Percentiles rank a stretch among this genome's conserved stretches.
phyloP scores from a whole-genome alignment of 306 rosid genomes.

The Pterocarpus macrocarpus region DNA sequence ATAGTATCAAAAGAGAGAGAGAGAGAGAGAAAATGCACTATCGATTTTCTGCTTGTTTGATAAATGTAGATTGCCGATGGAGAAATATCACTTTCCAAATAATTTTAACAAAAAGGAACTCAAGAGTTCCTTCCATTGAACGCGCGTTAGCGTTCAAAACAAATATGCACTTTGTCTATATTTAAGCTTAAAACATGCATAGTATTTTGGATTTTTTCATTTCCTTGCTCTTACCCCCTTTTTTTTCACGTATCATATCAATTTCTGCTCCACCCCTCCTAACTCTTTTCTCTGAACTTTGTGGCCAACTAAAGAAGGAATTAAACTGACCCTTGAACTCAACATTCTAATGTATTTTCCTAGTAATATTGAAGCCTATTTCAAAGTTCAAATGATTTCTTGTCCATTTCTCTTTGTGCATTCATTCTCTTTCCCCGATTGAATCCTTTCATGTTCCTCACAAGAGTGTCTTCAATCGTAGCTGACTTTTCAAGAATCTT shows the following conservation, averaged over 20 bases:
- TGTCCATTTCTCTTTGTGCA: neutral
- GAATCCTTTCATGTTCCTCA: neutral
- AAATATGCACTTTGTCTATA: neutral
- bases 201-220: neutral
- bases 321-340: neutral
- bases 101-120: no score
- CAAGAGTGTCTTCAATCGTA: slow-evolving; percentile 12
- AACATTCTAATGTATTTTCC: slow-evolving; percentile 22
- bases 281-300: neutral
- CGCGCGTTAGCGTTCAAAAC: no score
- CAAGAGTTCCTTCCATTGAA: no score
- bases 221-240: neutral
- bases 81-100: no score
- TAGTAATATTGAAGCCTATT: neutral
- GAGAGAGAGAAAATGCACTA: no score
- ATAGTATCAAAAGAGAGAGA: no score
- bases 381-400: slow-evolving; percentile 6
- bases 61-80: no score
- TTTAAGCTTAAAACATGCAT: neutral
- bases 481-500: neutral
- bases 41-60: no score
- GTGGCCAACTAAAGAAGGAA: neutral
- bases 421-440: neutral
- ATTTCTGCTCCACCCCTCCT: neutral
- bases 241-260: neutral